phyloP scores from a whole-genome alignment of 148 eudicot genomes.

The Euryodendron excelsum region DNA sequence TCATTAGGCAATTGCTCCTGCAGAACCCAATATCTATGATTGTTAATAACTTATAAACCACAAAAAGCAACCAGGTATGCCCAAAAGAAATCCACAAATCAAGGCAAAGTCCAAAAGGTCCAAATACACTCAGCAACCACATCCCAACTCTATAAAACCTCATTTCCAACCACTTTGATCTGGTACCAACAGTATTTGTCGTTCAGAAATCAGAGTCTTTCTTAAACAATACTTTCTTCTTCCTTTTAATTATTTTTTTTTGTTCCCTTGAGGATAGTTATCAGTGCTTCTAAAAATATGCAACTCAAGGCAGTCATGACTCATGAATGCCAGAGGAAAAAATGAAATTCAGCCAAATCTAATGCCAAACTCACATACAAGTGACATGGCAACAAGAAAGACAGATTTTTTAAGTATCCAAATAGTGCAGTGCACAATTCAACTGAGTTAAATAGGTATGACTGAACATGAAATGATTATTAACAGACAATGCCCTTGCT shows the following conservation, averaged over 20 bases:
- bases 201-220: not conserved
- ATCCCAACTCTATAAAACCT: not conserved
- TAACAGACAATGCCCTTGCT: not conserved
- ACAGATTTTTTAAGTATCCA: not conserved
- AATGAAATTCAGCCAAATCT: not conserved
- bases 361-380: not conserved
- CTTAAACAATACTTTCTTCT: not conserved
- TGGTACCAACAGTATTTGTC: not conserved
- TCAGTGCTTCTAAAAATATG: not conserved
- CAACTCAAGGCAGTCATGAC: slow-evolving; percentile 7
- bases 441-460: not conserved
- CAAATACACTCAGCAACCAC: not conserved
- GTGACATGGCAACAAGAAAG: not conserved
- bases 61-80: not conserved
- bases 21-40: slow-evolving; percentile 7
- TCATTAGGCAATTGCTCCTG: slow-evolving; percentile 94
- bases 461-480: not conserved
- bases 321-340: not conserved
- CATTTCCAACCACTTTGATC: not conserved
- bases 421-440: not conserved
- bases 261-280: not conserved
- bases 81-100: not conserved
- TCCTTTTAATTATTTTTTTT: not conserved
- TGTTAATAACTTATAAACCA: not conserved
- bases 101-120: slow-evolving; percentile 3